A percentile compares a stretch with the other conserved stretches of the same genome.
phyloP scores from a whole-genome alignment of 1,139 yeast genomes.

The Zhuliangozyma parablackwelliae region DNA sequence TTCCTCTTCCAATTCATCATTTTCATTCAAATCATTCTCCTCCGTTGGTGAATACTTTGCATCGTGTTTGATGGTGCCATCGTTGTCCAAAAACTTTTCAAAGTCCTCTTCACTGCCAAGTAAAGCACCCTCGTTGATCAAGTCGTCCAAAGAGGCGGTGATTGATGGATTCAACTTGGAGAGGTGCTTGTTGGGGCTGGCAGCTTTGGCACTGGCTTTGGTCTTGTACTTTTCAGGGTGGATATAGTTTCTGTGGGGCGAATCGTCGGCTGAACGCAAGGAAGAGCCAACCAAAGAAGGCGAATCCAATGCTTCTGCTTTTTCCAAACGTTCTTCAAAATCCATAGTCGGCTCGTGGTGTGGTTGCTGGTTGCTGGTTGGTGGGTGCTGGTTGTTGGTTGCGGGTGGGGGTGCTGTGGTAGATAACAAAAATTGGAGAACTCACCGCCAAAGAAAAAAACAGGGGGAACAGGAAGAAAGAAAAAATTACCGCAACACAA shows the following conservation, averaged over 20 bases:
- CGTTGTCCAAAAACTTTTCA: constrained; percentile 46
- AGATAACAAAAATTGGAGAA: no score
- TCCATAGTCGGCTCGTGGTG: constrained; percentile 46
- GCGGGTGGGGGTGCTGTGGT: no score
- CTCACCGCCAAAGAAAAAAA: no score
- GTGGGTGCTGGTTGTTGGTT: no score
- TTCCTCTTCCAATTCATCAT: constrained; percentile 2
- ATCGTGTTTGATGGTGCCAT: constrained; percentile 48
- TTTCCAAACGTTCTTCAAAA: constrained; percentile 51
- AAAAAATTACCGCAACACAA: no score
- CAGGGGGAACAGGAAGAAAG: no score
- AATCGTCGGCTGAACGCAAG: constrained; percentile 49
- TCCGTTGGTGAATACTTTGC: constrained; percentile 24
- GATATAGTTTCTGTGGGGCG: constrained; percentile 43
- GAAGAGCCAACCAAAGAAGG: constrained; percentile 59
- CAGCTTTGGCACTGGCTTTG: constrained; percentile 10
- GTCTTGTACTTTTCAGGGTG: constrained; percentile 40
- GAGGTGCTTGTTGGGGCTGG: constrained; percentile 1
- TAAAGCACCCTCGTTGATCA: constrained; percentile 58
- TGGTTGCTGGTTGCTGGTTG: no score
- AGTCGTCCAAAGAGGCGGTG: constrained; percentile 50
- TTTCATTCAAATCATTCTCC: constrained; percentile 4
- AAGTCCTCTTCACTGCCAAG: constrained; percentile 55
- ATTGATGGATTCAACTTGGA: constrained; percentile 19
- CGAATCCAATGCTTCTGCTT: constrained; percentile 44